These are phyloP conservation scores for Cucurbitaria berberidis DNA, from an alignment of 2,329 filamentous ascomycete genomes.

Conservation along the genomic window DNA sequence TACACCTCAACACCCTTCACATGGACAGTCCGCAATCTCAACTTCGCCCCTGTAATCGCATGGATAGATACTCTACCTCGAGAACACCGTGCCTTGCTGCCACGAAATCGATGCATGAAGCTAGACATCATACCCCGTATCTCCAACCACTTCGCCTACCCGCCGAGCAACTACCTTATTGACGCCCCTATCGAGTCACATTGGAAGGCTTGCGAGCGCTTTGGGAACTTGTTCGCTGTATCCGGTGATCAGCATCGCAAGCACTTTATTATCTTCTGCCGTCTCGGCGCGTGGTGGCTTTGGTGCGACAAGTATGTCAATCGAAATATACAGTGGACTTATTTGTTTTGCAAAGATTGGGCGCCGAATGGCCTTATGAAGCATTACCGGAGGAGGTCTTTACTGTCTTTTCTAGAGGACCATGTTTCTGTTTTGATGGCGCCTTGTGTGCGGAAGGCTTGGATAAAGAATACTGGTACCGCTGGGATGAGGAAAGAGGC, in stretches of 20 bases:
- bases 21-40: conserved; percentile 20
- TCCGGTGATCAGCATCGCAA: neutral
- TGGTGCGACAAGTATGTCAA: neutral
- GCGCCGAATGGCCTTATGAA: neutral
- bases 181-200: conserved; percentile 19
- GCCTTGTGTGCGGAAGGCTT: conserved; percentile 9
- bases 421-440: conserved; percentile 6
- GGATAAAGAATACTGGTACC: conserved; percentile 5
- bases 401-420: conserved; percentile 3
- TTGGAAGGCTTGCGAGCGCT: conserved; percentile 30
- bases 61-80: conserved; percentile 24
- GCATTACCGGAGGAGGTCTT: neutral
- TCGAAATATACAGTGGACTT: conserved; percentile 5
- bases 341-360: too few species aligned
- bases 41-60: conserved; percentile 16
- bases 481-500: conserved; percentile 8
- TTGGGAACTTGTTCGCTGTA: conserved; percentile 33
- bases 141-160: conserved; percentile 15
- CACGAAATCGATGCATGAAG: conserved; percentile 20
- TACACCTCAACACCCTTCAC: conserved; percentile 27
- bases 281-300: conserved; percentile 25
- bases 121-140: conserved; percentile 15
- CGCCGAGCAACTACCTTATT: conserved; percentile 19
- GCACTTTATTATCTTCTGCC: conserved; percentile 27
- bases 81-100: conserved; percentile 22